Evolutionary conservation across 108 stramenopile genomes (phyloP).

Genomic region (Nitzschia putrida): DNA sequence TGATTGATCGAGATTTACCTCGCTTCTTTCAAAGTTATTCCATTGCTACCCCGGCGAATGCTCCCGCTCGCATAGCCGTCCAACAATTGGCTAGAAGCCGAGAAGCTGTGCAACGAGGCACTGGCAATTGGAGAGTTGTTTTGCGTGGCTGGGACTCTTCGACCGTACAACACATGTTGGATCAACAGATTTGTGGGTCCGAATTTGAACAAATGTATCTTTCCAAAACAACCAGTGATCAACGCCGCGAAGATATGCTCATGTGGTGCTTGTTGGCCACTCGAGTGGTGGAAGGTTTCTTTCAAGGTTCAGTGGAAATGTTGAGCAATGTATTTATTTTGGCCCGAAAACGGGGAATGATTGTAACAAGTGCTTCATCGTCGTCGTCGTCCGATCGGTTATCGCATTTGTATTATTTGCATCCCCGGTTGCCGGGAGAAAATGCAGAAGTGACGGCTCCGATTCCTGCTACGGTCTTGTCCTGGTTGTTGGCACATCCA

Average conservation of each 20-base stretch:
- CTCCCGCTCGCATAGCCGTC: constrained; percentile 19
- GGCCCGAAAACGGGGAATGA: constrained; percentile 29
- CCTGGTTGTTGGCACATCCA: constrained; percentile 12
- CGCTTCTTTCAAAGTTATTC: constrained; percentile 39
- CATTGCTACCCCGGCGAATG: constrained; percentile 38
- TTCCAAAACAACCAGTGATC: neutral
- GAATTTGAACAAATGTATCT: constrained; percentile 29
- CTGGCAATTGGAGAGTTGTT: constrained; percentile 10
- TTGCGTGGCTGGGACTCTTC: constrained; percentile 34
- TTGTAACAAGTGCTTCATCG: neutral
- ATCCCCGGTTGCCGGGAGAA: constrained; percentile 28
- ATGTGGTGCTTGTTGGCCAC: constrained; percentile 38
- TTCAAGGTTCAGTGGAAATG: constrained; percentile 31
- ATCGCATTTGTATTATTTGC: constrained; percentile 27
- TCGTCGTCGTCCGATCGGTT: constrained; percentile 7
- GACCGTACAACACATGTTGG: constrained; percentile 8
- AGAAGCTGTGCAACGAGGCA: constrained; percentile 1
- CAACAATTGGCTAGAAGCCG: constrained; percentile 22
- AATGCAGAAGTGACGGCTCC: constrained; percentile 2
- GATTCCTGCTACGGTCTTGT: constrained; percentile 20
- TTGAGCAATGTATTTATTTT: constrained; percentile 22
- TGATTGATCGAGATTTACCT: constrained; percentile 37
- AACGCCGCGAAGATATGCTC: constrained; percentile 30
- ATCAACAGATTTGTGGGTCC: constrained; percentile 25
- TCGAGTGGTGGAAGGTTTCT: constrained; percentile 33